phyloP scores from a whole-genome alignment of 1,284 basidiomycete species.

The Nidula niveotomentosa region DNA sequence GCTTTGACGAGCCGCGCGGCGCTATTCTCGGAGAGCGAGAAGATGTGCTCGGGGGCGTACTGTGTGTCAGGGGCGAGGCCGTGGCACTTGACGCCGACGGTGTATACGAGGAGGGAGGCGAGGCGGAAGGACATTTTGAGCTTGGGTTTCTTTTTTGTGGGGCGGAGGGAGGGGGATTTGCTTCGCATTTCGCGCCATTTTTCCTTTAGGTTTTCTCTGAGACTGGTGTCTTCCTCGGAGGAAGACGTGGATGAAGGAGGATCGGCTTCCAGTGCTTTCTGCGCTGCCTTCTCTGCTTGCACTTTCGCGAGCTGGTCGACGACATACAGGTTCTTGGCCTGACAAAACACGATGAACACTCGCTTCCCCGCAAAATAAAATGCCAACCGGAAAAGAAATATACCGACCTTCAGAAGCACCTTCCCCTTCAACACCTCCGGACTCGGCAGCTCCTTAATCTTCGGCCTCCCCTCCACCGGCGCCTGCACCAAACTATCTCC shows the following conservation, averaged over 20 bases:
- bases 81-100: slow-evolving; percentile 92
- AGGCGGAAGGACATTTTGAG: slow-evolving; percentile 75
- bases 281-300: neutral
- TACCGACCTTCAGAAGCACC: slow-evolving; percentile 78
- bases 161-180: neutral
- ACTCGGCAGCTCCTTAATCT: slow-evolving; percentile 70
- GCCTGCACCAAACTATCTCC: slow-evolving; percentile 72
- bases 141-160: slow-evolving; percentile 31
- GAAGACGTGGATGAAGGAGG: slow-evolving; percentile 32
- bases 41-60: slow-evolving; percentile 89
- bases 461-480: slow-evolving; percentile 46
- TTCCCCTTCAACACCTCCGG: slow-evolving; percentile 83
- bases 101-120: slow-evolving; percentile 85
- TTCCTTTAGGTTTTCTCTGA: slow-evolving; percentile 7
- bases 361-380: neutral
- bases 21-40: slow-evolving; percentile 88
- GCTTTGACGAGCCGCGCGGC: slow-evolving; percentile 64
- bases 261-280: neutral
- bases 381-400: neutral
- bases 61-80: slow-evolving; percentile 92
- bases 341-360: neutral
- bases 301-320: slow-evolving; percentile 8
- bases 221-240: slow-evolving; percentile 33
- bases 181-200: slow-evolving; percentile 7
- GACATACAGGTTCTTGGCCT: slow-evolving; percentile 18